Evolutionary conservation across 192 early-diverging fungal genomes (phyloP).

Genomic region (Dissophora ornata): DNA sequence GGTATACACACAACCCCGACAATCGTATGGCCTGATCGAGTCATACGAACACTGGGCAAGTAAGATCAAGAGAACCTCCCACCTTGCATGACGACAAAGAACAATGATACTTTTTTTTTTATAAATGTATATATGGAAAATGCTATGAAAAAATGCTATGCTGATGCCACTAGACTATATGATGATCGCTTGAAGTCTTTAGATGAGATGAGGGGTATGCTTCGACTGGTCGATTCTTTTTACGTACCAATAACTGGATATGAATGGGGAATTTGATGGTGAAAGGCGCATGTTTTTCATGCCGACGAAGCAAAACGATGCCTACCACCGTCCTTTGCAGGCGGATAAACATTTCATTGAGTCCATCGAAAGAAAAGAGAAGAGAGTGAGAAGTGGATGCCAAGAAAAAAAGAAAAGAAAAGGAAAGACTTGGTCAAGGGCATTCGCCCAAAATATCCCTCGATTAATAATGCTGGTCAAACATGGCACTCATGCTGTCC

Average conservation of each 20-base stretch:
- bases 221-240: conserved; percentile 11
- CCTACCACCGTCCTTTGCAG: no score
- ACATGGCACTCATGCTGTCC: conserved; percentile 55
- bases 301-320: no score
- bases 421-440: not conserved
- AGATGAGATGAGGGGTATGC: conserved; percentile 17
- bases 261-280: not conserved
- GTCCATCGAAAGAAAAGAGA: not conserved
- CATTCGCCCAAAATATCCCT: no score
- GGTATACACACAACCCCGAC: no score
- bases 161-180: conserved; percentile 24
- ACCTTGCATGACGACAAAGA: no score
- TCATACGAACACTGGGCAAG: no score
- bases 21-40: no score
- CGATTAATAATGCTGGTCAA: conserved; percentile 55
- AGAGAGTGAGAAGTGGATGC: not conserved
- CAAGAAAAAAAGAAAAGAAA: conserved; percentile 6
- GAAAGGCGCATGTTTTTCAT: not conserved
- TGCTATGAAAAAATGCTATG: conserved; percentile 37
- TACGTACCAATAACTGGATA: conserved; percentile 3
- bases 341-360: no score
- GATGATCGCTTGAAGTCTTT: not conserved
- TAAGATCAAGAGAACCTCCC: no score
- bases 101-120: not conserved
- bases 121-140: no score